A percentile compares a stretch with the other conserved stretches of the same genome.
Evolutionary conservation across 2,329 filamentous ascomycete species (phyloP).

Genomic region (Leptographium flavum): DNA sequence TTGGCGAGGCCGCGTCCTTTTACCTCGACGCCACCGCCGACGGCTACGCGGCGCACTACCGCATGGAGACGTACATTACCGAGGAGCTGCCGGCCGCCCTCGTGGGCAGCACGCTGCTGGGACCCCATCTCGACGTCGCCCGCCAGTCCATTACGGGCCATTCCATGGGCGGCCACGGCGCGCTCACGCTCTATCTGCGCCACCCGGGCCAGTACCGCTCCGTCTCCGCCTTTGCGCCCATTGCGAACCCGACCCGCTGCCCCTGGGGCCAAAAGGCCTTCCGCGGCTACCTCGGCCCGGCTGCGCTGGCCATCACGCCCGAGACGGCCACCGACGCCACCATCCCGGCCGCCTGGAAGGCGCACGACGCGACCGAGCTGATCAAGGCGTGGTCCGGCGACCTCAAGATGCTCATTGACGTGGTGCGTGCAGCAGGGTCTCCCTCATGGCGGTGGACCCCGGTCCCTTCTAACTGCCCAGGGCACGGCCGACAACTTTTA

Average conservation of each 20-base stretch:
- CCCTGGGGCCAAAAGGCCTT: constrained; percentile 97
- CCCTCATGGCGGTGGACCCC: too few relatives aligned
- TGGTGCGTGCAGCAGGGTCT: constrained; percentile 35
- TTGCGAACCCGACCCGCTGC: constrained; percentile 70
- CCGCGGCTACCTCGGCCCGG: constrained; percentile 69
- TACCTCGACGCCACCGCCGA: constrained; percentile 81
- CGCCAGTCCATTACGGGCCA: constrained; percentile 82
- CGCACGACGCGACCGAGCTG: constrained; percentile 85
- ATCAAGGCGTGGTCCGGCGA: constrained; percentile 56
- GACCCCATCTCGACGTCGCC: constrained; percentile 48
- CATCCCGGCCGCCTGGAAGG: constrained; percentile 57
- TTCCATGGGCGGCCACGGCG: constrained; percentile 95
- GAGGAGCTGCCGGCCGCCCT: constrained; percentile 69
- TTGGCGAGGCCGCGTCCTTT: constrained; percentile 84
- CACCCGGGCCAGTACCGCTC: constrained; percentile 82
- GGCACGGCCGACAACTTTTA: constrained; percentile 95
- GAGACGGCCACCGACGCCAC: constrained; percentile 4
- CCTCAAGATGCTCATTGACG: constrained; percentile 73
- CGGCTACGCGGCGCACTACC: constrained; percentile 68
- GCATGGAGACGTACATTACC: constrained; percentile 91
- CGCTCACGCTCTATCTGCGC: constrained; percentile 80
- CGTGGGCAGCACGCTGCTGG: constrained; percentile 47
- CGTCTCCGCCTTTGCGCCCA: constrained; percentile 82
- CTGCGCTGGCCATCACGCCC: constrained; percentile 19
- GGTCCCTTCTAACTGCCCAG: too few relatives aligned